These are phyloP conservation scores for Friedmanniomyces endolithicus DNA, from an alignment of 495 filamentous ascomycete genomes.

Conservation along the genomic window DNA sequence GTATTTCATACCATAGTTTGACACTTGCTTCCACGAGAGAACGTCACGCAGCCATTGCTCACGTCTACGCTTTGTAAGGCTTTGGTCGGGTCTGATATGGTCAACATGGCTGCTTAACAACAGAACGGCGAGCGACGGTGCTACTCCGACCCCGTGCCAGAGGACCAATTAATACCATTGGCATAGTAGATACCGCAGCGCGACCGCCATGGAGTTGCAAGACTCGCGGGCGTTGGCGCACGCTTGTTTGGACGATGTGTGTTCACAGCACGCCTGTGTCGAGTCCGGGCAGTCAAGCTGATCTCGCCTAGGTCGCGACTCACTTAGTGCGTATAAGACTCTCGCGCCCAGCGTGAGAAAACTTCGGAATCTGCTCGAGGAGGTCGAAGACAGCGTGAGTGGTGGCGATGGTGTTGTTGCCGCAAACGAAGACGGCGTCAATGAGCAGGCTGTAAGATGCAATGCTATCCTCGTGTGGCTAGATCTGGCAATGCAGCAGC, in stretches of 20 bases:
- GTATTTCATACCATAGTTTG: too few relatives aligned
- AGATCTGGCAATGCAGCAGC: not conserved
- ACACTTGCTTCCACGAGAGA: too few relatives aligned
- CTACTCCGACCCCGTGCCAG: not conserved
- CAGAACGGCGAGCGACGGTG: not conserved
- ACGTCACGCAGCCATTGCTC: too few relatives aligned
- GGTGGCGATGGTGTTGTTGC: not conserved
- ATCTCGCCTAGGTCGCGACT: not conserved
- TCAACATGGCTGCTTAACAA: not conserved
- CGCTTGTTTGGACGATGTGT: not conserved
- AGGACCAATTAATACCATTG: too few relatives aligned
- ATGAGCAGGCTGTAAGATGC: not conserved
- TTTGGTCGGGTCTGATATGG: not conserved
- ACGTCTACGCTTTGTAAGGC: not conserved
- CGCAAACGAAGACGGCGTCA: not conserved
- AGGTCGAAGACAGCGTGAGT: not conserved
- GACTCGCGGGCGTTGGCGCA: not conserved
- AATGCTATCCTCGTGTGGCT: not conserved
- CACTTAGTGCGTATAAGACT: not conserved
- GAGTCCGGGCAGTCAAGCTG: not conserved
- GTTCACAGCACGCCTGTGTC: not conserved
- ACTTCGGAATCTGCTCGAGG: slow-evolving; percentile 1
- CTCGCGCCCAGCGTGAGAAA: not conserved
- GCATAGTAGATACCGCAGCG: too few relatives aligned
- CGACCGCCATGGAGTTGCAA: not conserved